phyloP scores from a whole-genome alignment of 305 asterid species.

The Solanum chacoense region DNA sequence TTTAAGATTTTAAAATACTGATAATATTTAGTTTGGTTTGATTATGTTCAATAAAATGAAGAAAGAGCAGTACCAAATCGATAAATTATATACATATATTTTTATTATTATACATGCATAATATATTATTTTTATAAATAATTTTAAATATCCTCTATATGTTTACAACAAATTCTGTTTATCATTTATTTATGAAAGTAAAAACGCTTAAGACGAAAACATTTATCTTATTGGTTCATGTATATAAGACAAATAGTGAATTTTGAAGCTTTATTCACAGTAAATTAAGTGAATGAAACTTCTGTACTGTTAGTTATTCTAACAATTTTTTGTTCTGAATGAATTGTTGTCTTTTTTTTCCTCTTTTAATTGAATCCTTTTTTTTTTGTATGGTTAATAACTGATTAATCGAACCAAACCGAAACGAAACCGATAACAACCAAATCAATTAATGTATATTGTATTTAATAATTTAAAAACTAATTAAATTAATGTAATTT shows the following conservation, averaged over 20 bases:
- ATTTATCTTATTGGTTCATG: background rate
- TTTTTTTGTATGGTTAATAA: background rate
- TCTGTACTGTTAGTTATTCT: background rate
- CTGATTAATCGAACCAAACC: too few species aligned
- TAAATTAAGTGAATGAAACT: background rate
- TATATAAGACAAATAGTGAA: background rate
- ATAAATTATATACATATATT: too few species aligned
- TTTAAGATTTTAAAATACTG: background rate
- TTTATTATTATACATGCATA: background rate
- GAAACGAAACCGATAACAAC: background rate
- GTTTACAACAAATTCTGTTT: background rate
- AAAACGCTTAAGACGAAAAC: background rate
- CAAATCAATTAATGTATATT: background rate
- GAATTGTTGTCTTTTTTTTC: background rate
- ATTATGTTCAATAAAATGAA: background rate
- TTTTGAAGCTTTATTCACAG: too few species aligned
- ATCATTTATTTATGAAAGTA: too few species aligned
- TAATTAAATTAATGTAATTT: too few species aligned
- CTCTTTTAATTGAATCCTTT: too few species aligned
- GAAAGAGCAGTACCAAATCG: too few species aligned
- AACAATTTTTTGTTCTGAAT: background rate
- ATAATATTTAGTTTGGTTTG: background rate
- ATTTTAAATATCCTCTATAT: background rate
- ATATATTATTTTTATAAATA: too few species aligned
- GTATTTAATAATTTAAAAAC: too few species aligned